These are phyloP conservation scores for Begonia peltatifolia DNA, from an alignment of 306 rosid genomes.

Conservation along the genomic window DNA sequence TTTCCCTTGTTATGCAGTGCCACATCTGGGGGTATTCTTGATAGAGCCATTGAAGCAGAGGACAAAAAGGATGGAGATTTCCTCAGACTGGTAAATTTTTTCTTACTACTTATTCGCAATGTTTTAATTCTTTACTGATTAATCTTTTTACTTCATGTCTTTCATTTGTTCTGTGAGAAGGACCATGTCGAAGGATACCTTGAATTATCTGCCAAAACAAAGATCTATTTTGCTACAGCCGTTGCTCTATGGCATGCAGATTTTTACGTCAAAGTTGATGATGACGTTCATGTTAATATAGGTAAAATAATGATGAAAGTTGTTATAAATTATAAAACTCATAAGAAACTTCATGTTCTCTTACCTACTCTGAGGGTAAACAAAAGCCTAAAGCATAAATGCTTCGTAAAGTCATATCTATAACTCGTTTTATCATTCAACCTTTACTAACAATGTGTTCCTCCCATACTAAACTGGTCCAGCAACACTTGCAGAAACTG, in stretches of 20 bases:
- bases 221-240: conserved; percentile 79
- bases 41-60: conserved; percentile 97
- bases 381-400: too few relatives aligned
- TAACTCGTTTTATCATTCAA: not conserved
- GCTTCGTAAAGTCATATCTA: too few relatives aligned
- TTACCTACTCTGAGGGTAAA: too few relatives aligned
- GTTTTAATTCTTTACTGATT: too few relatives aligned
- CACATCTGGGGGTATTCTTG: conserved; percentile 94
- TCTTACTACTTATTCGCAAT: too few relatives aligned
- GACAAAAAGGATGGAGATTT: conserved; percentile 91
- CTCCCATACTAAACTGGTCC: conserved; percentile 3
- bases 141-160: not conserved
- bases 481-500: conserved; percentile 92
- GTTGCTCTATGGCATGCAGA: conserved; percentile 92
- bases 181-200: conserved; percentile 98
- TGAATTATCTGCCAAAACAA: too few relatives aligned
- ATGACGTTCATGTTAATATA: conserved; percentile 93
- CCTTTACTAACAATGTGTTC: not conserved
- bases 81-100: conserved; percentile 73
- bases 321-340: too few relatives aligned
- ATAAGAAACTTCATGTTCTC: too few relatives aligned
- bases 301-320: conserved; percentile 25
- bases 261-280: conserved; percentile 93
- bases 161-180: conserved; percentile 20
- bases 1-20: conserved; percentile 43